Base-by-base conservation (phyloP, 1,139 yeast species). In the Sugiyamaella castrensis region DNA sequence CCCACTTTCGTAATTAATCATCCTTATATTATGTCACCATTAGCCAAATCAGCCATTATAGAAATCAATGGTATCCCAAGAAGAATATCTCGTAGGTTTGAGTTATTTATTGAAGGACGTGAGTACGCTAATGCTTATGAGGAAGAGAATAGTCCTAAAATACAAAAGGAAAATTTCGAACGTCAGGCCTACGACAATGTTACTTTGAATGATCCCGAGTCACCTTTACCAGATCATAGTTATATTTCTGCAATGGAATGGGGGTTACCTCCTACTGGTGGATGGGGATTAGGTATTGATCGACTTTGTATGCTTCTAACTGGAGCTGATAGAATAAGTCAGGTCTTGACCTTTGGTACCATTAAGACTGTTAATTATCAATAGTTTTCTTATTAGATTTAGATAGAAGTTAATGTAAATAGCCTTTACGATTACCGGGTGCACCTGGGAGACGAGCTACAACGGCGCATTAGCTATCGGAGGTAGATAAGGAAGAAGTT, bases 221-320 rank as follows among this genome's bases (percentile, higher is more conserved):
- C 81, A 27, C 71, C 85, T 40, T 66, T 84, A 0, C 87, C 95
- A 0, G 98, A 92, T 66, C 73, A 80, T 63, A 74, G 75, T 40
- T 92, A 81, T 62, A 79, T 88, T 2, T 74, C 78, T 39, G 79
- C 84, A 11, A 81, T 94, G 87, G 92, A 88, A 62, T 87, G 84
- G 76, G 98, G 96, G 1, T 76, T 94, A 67, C 97, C 98, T 3
- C 98, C 98, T 0, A 91, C 97, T 1, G 98, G 96, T 1, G 99
- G 99, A 0, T 87, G 96, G 88, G 99, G 98, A 0, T 72, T 95
- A 55, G 99, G 99, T 0, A 75, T 94, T 24, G 99, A 94, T 63
- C 68, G 99, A 46, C 69, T 92, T 33, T 82, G 84, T 40, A 89
- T 92, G 98, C 68, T 87, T 26, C 71, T 91, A 44, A 76, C 84